Percentiles rank a stretch among this genome's conserved stretches.
Conservation (phyloP, 306 rosid genomes). For the Prunus salicina region DNA sequence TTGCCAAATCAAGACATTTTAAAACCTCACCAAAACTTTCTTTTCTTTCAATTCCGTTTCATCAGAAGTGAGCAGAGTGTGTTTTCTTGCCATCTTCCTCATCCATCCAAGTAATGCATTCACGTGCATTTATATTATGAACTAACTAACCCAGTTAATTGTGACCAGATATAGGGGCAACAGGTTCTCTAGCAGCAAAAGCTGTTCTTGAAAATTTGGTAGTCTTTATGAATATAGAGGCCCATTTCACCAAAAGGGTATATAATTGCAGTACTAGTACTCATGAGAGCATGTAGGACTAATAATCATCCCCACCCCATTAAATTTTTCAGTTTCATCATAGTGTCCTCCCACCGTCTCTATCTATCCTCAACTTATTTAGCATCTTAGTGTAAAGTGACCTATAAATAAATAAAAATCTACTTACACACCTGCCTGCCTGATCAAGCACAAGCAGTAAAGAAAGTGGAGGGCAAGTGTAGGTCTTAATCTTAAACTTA, state of each 20-base stretch:
- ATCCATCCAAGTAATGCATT: neutral
- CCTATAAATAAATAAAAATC: neutral
- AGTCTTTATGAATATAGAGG: neutral
- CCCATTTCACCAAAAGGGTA: neutral
- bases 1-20: neutral
- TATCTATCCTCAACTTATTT: neutral
- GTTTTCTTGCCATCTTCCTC: neutral
- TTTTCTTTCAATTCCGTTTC: neutral
- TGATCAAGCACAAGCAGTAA: neutral
- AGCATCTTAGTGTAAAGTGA: neutral
- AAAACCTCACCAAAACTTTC: neutral
- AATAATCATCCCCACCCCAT: slow-evolving; percentile 17
- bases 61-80: neutral
- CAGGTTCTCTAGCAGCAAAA: no score
- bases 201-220: no score
- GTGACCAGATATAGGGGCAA: no score
- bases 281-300: neutral
- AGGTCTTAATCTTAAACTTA: neutral
- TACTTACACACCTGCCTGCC: neutral
- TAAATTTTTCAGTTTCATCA: neutral
- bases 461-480: neutral
- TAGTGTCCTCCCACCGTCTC: no score
- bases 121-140: slow-evolving; percentile 7
- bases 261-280: slow-evolving; percentile 5
- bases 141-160: neutral